These are phyloP conservation scores for Halteria grandinella DNA, from an alignment of 73 alveolate genomes.

Conservation along the genomic window DNA sequence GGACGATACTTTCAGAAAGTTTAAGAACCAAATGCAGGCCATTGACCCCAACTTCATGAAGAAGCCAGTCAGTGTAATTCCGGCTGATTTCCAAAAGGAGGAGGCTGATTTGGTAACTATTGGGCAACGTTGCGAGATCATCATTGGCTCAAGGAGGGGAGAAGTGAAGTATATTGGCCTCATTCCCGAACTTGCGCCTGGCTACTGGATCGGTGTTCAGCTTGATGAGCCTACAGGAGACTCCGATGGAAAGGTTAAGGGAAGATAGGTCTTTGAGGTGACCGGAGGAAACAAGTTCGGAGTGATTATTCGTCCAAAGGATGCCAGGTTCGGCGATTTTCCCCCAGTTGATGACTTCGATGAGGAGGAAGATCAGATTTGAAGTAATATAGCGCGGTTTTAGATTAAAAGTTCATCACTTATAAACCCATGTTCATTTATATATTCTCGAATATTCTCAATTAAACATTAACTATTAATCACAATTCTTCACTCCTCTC, in stretches of 20 bases:
- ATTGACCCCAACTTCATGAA: conserved; percentile 86
- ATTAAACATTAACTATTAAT: too few relatives aligned
- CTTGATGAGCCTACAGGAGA: conserved; percentile 97
- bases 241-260: conserved; percentile 90
- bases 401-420: too few relatives aligned
- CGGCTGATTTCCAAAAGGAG: conserved; percentile 81
- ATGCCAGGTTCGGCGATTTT: conserved; percentile 83
- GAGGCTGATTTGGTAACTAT: conserved; percentile 75
- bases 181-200: conserved; percentile 88
- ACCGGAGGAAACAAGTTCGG: conserved; percentile 75
- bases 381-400: conserved; percentile 41
- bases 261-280: conserved; percentile 73
- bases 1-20: conserved; percentile 82
- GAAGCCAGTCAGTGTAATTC: conserved; percentile 76
- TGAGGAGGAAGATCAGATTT: conserved; percentile 85
- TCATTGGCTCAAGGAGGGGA: conserved; percentile 93
- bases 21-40: conserved; percentile 77
- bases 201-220: conserved; percentile 95
- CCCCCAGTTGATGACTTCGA: conserved; percentile 86
- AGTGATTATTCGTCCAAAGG: conserved; percentile 88
- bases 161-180: conserved; percentile 95
- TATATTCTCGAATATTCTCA: too few relatives aligned
- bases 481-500: too few relatives aligned
- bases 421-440: too few relatives aligned
- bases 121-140: conserved; percentile 85